Conservation (phyloP, 1,284 basidiomycete species). For the Gastroboletus turbinatus region DNA sequence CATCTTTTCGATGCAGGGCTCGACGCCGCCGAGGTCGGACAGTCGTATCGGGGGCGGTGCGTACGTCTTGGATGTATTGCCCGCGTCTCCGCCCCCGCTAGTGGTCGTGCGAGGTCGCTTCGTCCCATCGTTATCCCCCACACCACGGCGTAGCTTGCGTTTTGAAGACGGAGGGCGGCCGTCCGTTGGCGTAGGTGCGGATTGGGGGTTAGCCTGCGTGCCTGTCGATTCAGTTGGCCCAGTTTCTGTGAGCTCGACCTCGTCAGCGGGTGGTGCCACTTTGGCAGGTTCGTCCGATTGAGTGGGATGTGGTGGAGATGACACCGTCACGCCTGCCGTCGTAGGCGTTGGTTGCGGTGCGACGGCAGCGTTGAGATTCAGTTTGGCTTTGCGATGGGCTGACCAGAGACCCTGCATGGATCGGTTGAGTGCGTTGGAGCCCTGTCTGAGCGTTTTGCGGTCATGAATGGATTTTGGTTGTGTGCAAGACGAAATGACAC, state of each 20-base stretch:
- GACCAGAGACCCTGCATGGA: conserved; percentile 80
- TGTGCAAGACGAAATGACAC: not conserved
- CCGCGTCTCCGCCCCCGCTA: not conserved
- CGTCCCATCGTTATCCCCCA: conserved; percentile 45
- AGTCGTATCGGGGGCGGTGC: conserved; percentile 70
- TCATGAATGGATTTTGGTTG: conserved; percentile 9
- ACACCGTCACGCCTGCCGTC: conserved; percentile 8
- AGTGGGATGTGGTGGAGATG: conserved; percentile 31
- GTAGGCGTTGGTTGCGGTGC: conserved; percentile 16
- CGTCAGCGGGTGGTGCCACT: not conserved
- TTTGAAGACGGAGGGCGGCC: conserved; percentile 39
- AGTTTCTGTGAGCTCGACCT: conserved; percentile 5
- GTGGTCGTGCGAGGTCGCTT: conserved; percentile 48
- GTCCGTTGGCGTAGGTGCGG: conserved; percentile 14
- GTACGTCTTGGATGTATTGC: conserved; percentile 48
- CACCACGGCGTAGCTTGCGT: conserved; percentile 55
- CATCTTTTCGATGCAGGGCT: conserved; percentile 86
- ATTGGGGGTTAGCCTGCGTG: not conserved
- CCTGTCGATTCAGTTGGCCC: conserved; percentile 15
- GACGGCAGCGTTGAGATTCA: conserved; percentile 61
- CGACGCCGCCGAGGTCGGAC: conserved; percentile 87
- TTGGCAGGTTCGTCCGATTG: conserved; percentile 2
- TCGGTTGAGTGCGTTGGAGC: conserved; percentile 67
- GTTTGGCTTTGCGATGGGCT: conserved; percentile 54
- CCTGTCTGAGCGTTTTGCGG: conserved; percentile 48